Evolutionary conservation across 441 rosid species (phyloP).

Genomic region (Iberis amara): DNA sequence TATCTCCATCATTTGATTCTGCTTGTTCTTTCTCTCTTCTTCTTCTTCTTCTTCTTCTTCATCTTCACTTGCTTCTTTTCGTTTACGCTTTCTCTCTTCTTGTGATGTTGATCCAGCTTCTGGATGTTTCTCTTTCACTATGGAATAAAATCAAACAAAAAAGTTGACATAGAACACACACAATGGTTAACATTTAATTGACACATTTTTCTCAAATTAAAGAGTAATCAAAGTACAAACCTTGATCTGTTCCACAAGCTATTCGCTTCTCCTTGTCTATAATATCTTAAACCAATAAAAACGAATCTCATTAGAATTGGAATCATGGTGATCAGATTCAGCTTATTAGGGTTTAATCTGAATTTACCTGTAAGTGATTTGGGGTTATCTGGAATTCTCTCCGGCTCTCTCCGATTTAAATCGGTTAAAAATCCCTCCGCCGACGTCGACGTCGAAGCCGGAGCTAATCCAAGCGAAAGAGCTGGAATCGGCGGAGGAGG

Average conservation of each 20-base stretch:
- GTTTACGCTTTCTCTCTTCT: conserved; percentile 66
- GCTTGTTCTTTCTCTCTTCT: conserved; percentile 24
- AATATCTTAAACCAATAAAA: not conserved
- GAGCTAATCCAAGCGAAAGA: conserved; percentile 43
- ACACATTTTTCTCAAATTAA: too few relatives aligned
- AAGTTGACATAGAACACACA: not conserved
- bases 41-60: conserved; percentile 25
- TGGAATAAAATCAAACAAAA: too few relatives aligned
- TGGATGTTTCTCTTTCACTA: conserved; percentile 43
- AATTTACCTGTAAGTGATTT: conserved; percentile 46
- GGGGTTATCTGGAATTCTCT: not conserved
- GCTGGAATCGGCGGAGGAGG: conserved; percentile 23
- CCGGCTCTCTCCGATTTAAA: too few relatives aligned
- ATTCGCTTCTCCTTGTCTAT: conserved; percentile 52
- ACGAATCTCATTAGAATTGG: not conserved
- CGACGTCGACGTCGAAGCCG: conserved; percentile 32
- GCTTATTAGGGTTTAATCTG: not conserved
- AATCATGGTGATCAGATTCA: not conserved
- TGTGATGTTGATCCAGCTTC: conserved; percentile 54
- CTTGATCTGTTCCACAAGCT: conserved; percentile 31
- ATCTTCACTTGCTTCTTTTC: conserved; percentile 36
- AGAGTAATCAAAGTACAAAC: conserved; percentile 10
- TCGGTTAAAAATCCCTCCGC: conserved; percentile 65
- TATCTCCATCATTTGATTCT: conserved; percentile 53
- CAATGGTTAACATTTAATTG: not conserved